Conservation (phyloP, 1,284 basidiomycete species). For the Trichosporon asahii region DNA sequence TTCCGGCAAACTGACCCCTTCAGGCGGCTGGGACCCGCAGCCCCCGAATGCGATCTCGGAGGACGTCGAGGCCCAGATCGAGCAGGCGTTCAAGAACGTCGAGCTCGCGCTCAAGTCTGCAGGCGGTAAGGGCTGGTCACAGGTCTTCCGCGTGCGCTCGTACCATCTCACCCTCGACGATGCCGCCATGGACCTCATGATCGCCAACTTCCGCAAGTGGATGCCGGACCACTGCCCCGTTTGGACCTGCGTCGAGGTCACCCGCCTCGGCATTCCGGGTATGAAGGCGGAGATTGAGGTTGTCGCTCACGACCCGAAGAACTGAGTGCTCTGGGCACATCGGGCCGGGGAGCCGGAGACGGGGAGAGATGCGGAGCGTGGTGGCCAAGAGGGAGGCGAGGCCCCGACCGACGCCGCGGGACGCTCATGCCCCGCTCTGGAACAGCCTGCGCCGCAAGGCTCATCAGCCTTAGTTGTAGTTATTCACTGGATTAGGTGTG, state of each 20-base stretch:
- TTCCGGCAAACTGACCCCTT: not conserved
- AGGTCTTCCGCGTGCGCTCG: conserved; percentile 29
- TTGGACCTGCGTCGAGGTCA: conserved; percentile 34
- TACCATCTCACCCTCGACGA: conserved; percentile 31
- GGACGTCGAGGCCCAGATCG: conserved; percentile 33
- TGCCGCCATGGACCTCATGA: conserved; percentile 27
- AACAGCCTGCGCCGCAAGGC: not conserved
- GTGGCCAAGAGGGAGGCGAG: not conserved
- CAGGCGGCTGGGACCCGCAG: conserved; percentile 34
- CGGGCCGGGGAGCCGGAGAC: not conserved
- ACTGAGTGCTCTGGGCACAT: not conserved
- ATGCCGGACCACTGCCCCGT: conserved; percentile 33
- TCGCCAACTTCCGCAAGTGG: conserved; percentile 25
- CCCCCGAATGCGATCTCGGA: conserved; percentile 16
- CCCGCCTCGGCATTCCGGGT: conserved; percentile 21
- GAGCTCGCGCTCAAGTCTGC: conserved; percentile 28
- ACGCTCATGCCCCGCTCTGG: not conserved
- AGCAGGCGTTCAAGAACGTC: conserved; percentile 35
- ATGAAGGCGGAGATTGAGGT: conserved; percentile 41
- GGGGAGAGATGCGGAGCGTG: too few relatives aligned
- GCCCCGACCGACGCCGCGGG: not conserved
- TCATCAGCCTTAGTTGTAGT: not conserved
- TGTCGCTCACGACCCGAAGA: conserved; percentile 23
- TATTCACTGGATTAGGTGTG: not conserved
- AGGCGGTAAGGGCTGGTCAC: conserved; percentile 34